Evolutionary conservation across 2,329 filamentous ascomycete genomes (phyloP).

Genomic region (Talaromyces sp.): DNA sequence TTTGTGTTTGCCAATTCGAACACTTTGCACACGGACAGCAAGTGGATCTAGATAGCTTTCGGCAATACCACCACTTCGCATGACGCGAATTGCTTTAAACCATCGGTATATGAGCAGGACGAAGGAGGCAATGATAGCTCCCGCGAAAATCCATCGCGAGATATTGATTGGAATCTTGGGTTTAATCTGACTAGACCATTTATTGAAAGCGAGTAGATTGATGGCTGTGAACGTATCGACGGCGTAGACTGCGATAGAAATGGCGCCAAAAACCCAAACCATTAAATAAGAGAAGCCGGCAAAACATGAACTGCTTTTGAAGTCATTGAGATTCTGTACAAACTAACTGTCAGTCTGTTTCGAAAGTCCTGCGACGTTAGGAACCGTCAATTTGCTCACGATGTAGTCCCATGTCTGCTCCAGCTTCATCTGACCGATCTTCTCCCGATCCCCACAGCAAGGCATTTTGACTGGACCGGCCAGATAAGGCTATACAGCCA

Average conservation of each 20-base stretch:
- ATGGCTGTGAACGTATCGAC: slow-evolving; percentile 92
- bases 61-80: slow-evolving; percentile 77
- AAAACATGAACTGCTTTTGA: slow-evolving; percentile 75
- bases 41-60: slow-evolving; percentile 87
- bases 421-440: slow-evolving; percentile 61
- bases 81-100: slow-evolving; percentile 71
- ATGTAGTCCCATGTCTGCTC: slow-evolving; percentile 97
- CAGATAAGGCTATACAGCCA: slow-evolving; percentile 17
- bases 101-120: slow-evolving; percentile 76
- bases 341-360: not conserved
- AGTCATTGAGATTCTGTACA: slow-evolving; percentile 60
- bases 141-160: slow-evolving; percentile 91
- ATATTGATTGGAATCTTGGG: slow-evolving; percentile 71
- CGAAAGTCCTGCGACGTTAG: not conserved
- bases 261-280: slow-evolving; percentile 71
- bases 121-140: slow-evolving; percentile 87
- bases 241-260: slow-evolving; percentile 78
- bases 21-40: slow-evolving; percentile 77
- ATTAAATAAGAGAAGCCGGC: slow-evolving; percentile 76
- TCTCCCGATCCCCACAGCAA: slow-evolving; percentile 56
- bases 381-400: slow-evolving; percentile 45
- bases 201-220: slow-evolving; percentile 82
- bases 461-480: slow-evolving; percentile 51
- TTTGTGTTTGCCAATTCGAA: slow-evolving; percentile 65
- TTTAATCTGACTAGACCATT: slow-evolving; percentile 78